Base-by-base conservation (phyloP, 306 rosid genomes). In the Lablab purpureus region DNA sequence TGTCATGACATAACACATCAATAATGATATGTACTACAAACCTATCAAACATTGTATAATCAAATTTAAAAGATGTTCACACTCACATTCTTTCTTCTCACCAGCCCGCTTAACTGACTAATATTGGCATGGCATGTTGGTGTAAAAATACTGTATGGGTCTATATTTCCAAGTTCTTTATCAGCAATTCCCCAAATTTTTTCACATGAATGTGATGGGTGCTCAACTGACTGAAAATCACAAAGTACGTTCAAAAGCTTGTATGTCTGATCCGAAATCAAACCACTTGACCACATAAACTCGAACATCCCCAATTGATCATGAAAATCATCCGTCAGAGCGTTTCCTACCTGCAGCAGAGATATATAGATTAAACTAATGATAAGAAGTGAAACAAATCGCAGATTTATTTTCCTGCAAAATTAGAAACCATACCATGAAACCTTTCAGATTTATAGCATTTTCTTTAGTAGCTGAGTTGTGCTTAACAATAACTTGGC, bases 191-290 rank as follows among this genome's bases (percentile, higher is more conserved):
- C 91, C 10, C 54, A 58, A 74, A 86, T 66, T 21, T 85, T 60
- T 2, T 74, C 87, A 64, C 98, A 94, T 11, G 93, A 82, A 7
- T 60, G 27, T 63, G 97, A 90, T 5, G 92, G 45, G 50, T 87
- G 89, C 54, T 78, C 11, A 72, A 90, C 85, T 51, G 97, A 79
- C 80, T 88, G 74, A 40, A 17, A 68, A 76, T 81, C 88, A 64
- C 98, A 94, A 41, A 62, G 79, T 63, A 85, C 68, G 80, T 90
- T 88, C 74, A 92, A 85, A 43, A 75, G 87, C 76, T 86, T 85
- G 88, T 80, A 92, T 70, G 97, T 92, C 82, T 92, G 86, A 82
- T 94, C 97, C 36, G 98, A 94, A 74, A 94, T 91, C 89, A 94
- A 67, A 79, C 98, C 98, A 52, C 87, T 83, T 1, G 98, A 52